Evolutionary conservation across 2,329 filamentous ascomycete genomes (phyloP), one percentile per base, ranked within the genome.

Genomic region (Neospermospora avenae): DNA sequence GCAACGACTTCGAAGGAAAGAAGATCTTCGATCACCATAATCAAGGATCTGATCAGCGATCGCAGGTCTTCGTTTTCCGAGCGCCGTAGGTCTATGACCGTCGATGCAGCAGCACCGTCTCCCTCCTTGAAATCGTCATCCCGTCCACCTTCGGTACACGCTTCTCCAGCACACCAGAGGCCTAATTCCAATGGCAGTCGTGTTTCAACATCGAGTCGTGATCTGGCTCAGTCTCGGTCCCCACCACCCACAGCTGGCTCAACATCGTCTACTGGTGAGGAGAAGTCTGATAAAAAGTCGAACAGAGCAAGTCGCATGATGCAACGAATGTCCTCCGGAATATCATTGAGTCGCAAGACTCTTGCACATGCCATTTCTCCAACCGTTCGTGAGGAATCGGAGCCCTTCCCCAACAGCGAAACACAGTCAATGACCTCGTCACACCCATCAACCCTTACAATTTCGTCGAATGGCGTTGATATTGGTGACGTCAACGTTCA

Each of bases 401-500:
- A 73, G 57, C 68, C 67, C 22, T 52, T 52, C 39, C 35, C 51
- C 16, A 25, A 46, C 13, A 59, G 54, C 48, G 72, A 76, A 60
- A 72, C 74, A 64, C 71, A 73, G 55, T 67, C 66, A 42, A 34
- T 62, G 8, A 49, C 45, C 13, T 66, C 64, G 39, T 61, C 63
- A 25, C 55, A 62, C 48, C 63, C 63, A n/a, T 63, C 63, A 14
- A 62, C 57, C 53, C 34, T 52, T n/a, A 65, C 68, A 18, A 55
- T 59, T 77, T 16, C 81, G 81, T 59, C 67, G 62, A 49, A 63
- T 56, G 67, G 62, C 56, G 61, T 64, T 45, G 65, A 70, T 62
- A 65, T 73, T 59, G 91, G 93, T 52, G 91, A 97, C 70, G 88
- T 99, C 64, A 98, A 99, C 69, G 90, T 98, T 11, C 95, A 99